Base-by-base conservation (phyloP, 176 grass and related monocot species). In the Paspalum notatum region DNA sequence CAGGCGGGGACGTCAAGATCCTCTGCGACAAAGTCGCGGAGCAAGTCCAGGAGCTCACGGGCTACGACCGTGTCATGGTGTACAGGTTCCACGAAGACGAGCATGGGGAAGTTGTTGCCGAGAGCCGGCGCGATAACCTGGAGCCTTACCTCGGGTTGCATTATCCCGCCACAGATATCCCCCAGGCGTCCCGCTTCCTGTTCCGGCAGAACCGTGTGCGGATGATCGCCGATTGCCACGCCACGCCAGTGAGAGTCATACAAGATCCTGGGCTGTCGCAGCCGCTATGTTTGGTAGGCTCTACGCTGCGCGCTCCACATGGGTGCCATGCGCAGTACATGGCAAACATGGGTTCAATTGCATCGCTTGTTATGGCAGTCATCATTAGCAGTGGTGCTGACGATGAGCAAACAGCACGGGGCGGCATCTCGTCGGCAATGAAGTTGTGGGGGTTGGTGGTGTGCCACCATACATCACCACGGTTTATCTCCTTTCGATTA, bases 71-170 rank as follows among this genome's bases (percentile, higher is more conserved):
- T 61, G 96, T 99, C 74, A 99, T 99, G 96, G 92, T 99, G 76
- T 99, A 99, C 82, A 93, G 83, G 76, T 99, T 99, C 84, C 96
- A 99, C 57, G 96, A 99, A 4, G 96, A 99, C 45, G 96, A 99
- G 80, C 96, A 99, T 0, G 96, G 96, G 7, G 96, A 99, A 79
- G 96, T 99, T 10, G 88, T 99, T 0, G 88, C 96, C 0, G 96
- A 99, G 90, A 86, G 88, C 74, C 71, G 88, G 17, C 81, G 92
- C 38, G 79, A 58, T 57, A 87, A 99, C 61, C 91, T 99, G 44
- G 96, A 99, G 74, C 90, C 96, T 20, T 99, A 99, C 79, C 66
- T 93, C 26, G 96, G 96, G 48, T 90, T 99, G 69, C 96, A 99
- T 82, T 95, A 99, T 80, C 96, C 96, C 2, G 90, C 96, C 78